Base-by-base conservation (phyloP, 805 yeast genomes). In the Candida insectalens region DNA sequence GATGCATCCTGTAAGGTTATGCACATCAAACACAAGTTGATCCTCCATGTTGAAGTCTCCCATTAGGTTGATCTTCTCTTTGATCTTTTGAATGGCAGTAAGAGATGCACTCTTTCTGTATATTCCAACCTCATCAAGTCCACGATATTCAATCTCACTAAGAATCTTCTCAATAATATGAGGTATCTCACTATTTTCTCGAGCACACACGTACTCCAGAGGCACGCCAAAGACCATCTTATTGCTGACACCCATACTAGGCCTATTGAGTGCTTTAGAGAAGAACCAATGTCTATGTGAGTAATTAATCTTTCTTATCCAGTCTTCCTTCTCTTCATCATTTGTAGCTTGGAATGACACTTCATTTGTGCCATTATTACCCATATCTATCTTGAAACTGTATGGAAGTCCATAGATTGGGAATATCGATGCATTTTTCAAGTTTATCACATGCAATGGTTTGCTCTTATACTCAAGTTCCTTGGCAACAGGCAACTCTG, bases 81-180 rank as follows among this genome's bases (percentile, higher is more conserved):
- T 68, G 36, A 69, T 55, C 29, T 58, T 57, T 31, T 50, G 59
- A 41, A 73, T 57, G 25, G 67, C 71, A 38, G 65, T 59, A 19
- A 71, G 42, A 0, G 77, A 69, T 0, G 77, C 68, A 49, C 75
- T 67, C 41, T 71, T 72, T 53, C 97, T 74, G 54, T 89, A 89
- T 10, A 89, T 64, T 13, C 97, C 97, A 35, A 84, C 83, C 51
- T 88, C 96, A 44, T 84, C 87, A 19, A 89, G 53, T 1, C 97
- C 96, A 35, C 88, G 72, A n/a, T 65, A 58, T 54, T 89, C 97
- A 42, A 89, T 82, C 44, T 80, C 92, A 30, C 67, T 67, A 44
- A 87, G 65, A 29, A 89, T 58, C 36, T 68, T 67, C 23, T 68
- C 74, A 36, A 88, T 74, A 28, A 88, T 71, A 5, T 51, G 57